A percentile compares a stretch with the other conserved stretches of the same genome.
phyloP scores from a whole-genome alignment of 306 rosid genomes.

The Rubus parviflorus region DNA sequence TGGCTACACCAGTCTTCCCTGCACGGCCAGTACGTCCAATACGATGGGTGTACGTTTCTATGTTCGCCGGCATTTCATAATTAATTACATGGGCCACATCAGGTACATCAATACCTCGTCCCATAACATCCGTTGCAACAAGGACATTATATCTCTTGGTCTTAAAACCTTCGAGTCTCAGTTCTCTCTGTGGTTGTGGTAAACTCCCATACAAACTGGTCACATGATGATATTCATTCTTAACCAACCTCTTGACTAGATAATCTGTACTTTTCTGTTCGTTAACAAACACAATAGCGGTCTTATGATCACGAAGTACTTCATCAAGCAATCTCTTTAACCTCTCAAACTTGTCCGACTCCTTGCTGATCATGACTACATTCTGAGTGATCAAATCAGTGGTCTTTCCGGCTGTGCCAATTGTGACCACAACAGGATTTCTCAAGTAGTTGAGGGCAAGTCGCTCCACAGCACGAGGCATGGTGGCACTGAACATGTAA shows the following conservation, averaged over 20 bases:
- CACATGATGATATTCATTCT: not conserved
- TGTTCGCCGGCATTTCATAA: constrained; percentile 78
- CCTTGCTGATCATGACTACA: constrained; percentile 50
- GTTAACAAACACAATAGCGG: not conserved
- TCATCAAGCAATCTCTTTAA: not conserved
- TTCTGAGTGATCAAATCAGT: constrained; percentile 55
- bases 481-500: constrained; percentile 86
- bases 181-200: not conserved
- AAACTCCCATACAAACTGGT: not conserved
- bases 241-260: not conserved
- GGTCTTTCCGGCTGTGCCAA: constrained; percentile 57
- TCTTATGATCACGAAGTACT: not conserved
- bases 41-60: constrained; percentile 83
- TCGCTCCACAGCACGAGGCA: constrained; percentile 86
- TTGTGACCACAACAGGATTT: constrained; percentile 85
- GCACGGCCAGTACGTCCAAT: constrained; percentile 94
- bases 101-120: constrained; percentile 89
- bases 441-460: constrained; percentile 79
- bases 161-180: not conserved
- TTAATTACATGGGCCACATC: constrained; percentile 84
- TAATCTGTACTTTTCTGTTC: not conserved
- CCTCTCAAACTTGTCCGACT: not conserved
- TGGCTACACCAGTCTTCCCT: constrained; percentile 76
- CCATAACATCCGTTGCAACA: constrained; percentile 73
- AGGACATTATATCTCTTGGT: not conserved